Conservation (phyloP, 2,329 filamentous ascomycete species). For the Pezicula neosporulosa region DNA sequence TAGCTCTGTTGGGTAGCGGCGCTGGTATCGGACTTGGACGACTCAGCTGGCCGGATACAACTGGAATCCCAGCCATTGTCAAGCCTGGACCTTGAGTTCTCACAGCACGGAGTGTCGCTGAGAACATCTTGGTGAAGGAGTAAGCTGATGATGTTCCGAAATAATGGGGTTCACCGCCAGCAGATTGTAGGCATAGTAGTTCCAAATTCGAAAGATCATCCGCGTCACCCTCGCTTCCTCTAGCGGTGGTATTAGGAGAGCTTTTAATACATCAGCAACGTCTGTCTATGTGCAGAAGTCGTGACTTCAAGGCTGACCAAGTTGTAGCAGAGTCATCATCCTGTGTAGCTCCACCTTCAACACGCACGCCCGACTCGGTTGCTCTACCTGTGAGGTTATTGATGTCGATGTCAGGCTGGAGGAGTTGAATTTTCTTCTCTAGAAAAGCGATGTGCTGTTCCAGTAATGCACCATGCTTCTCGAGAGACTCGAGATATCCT, state of each 20-base stretch:
- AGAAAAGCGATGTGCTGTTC: not conserved
- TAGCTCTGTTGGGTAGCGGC: not conserved
- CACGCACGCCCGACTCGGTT: too few relatives aligned
- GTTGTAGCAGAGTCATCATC: not conserved
- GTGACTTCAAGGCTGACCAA: not conserved
- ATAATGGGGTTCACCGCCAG: slow-evolving; percentile 32
- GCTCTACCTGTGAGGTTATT: too few relatives aligned
- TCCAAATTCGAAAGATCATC: slow-evolving; percentile 29
- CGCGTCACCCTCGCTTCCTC: slow-evolving; percentile 20
- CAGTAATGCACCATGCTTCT: slow-evolving; percentile 1
- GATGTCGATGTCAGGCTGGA: not conserved
- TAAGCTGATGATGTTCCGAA: slow-evolving; percentile 33
- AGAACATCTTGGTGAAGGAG: slow-evolving; percentile 26
- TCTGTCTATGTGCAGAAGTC: not conserved
- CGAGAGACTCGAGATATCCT: slow-evolving; percentile 2
- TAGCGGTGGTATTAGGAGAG: not conserved
- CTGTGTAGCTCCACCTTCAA: too few relatives aligned
- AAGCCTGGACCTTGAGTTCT: not conserved
- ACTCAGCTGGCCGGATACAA: not conserved
- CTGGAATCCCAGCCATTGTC: not conserved
- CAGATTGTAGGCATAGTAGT: slow-evolving; percentile 12
- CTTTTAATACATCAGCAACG: too few relatives aligned
- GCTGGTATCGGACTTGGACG: not conserved
- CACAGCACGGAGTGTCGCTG: slow-evolving; percentile 10
- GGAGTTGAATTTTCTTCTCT: not conserved